Percentiles rank a stretch among this genome's conserved stretches.
These are phyloP conservation scores for Chlorophyllum brunneum DNA, from an alignment of 768 basidiomycete species.

Conservation along the genomic window DNA sequence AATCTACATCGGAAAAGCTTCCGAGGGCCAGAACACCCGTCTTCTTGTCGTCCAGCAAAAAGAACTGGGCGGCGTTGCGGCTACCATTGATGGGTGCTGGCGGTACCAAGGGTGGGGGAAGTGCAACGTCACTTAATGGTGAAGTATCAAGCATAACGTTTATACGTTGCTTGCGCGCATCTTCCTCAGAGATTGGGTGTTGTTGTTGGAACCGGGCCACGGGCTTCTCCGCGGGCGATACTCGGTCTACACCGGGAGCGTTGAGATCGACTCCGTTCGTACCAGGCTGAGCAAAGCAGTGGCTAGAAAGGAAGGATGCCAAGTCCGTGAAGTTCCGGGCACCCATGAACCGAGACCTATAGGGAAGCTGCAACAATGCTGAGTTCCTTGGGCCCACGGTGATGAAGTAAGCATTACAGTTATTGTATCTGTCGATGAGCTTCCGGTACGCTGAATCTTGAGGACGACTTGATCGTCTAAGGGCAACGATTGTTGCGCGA, in stretches of 20 bases:
- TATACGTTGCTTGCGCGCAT: slow-evolving; percentile 32
- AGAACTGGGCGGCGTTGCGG: slow-evolving; percentile 50
- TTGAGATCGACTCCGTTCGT: slow-evolving; percentile 48
- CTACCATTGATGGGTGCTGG: slow-evolving; percentile 37
- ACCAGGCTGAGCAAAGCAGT: slow-evolving; percentile 43
- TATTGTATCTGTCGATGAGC: slow-evolving; percentile 36
- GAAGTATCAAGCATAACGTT: slow-evolving; percentile 49
- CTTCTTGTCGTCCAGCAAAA: slow-evolving; percentile 44
- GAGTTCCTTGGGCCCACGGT: background rate
- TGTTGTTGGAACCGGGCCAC: slow-evolving; percentile 38
- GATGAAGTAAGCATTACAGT: slow-evolving; percentile 24
- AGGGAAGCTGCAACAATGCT: slow-evolving; percentile 42
- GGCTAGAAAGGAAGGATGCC: slow-evolving; percentile 47
- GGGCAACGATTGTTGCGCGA: slow-evolving; percentile 48
- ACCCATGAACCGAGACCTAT: slow-evolving; percentile 47
- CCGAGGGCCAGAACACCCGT: slow-evolving; percentile 59
- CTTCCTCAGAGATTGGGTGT: slow-evolving; percentile 26
- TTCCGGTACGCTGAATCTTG: slow-evolving; percentile 37
- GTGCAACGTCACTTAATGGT: slow-evolving; percentile 40
- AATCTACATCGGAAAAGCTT: slow-evolving; percentile 48
- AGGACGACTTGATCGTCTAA: slow-evolving; percentile 39
- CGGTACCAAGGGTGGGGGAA: slow-evolving; percentile 38
- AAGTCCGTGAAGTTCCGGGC: slow-evolving; percentile 45
- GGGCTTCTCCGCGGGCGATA: slow-evolving; percentile 20
- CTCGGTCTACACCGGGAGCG: slow-evolving; percentile 10